phyloP scores from a whole-genome alignment of 306 rosid genomes.

The Sindora glabra region DNA sequence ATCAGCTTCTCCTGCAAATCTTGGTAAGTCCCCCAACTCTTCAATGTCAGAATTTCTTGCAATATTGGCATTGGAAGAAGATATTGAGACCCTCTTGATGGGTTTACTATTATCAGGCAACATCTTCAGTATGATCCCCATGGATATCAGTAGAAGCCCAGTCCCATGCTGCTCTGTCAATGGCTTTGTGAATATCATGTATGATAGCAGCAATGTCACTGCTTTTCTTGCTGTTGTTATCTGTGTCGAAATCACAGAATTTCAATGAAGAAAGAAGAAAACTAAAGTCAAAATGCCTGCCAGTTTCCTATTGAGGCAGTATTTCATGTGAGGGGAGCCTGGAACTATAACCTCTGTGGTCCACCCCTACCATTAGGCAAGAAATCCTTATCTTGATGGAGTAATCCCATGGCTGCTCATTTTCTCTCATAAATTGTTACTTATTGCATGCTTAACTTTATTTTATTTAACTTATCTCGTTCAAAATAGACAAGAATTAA shows the following conservation, averaged over 20 bases:
- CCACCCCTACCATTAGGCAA: too few species aligned
- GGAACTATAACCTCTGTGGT: too few species aligned
- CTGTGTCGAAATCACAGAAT: constrained; percentile 43
- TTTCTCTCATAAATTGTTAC: too few species aligned
- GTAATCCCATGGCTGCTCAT: too few species aligned
- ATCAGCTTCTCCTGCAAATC: constrained; percentile 31
- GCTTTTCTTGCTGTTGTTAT: constrained; percentile 95
- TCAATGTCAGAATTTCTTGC: constrained; percentile 24
- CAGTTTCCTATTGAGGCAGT: too few species aligned
- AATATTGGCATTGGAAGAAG: constrained; percentile 7
- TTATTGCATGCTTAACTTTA: too few species aligned
- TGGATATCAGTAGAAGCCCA: constrained; percentile 73
- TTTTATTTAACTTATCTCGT: too few species aligned
- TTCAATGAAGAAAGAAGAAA: constrained; percentile 3
- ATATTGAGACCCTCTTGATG: constrained; percentile 14
- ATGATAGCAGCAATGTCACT: constrained; percentile 74
- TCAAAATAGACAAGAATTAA: too few species aligned
- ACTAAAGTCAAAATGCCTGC: not conserved
- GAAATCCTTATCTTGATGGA: too few species aligned
- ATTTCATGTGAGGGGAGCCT: too few species aligned
- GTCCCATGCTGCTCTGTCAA: constrained; percentile 85
- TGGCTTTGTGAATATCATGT: constrained; percentile 92
- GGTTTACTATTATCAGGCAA: constrained; percentile 52
- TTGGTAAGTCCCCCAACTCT: constrained; percentile 14
- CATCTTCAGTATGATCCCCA: constrained; percentile 91